Base-by-base conservation (phyloP, 2,329 filamentous ascomycete genomes). In the Paraphaeosphaeria sporulosa region DNA sequence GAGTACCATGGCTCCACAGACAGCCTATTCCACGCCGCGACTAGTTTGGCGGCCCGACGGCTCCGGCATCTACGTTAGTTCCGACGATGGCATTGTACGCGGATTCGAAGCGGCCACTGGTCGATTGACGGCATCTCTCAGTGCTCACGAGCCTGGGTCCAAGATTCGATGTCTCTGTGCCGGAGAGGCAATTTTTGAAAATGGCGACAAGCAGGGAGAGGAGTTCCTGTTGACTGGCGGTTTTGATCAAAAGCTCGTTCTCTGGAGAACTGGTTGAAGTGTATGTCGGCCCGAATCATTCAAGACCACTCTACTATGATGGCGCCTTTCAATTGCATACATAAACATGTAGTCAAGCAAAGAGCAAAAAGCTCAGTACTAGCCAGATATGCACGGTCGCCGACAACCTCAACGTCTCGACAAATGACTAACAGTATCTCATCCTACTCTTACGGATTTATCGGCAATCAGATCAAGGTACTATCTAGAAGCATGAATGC, bases 211-310 rank as follows among this genome's bases (percentile, higher is more conserved):
- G 30, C 46, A 46, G 64, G 66, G 51, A n/a, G 79, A 81, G 60
- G 87, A 89, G 72, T 81, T 83, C 73, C 68, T 89, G 56, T 79
- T 89, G 32, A 88, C 85, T 74, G 87, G 87, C 25, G 88, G 87
- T 1, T 90, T 89, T 74, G 87, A 90, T 76, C 86, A 86, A 68
- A 83, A 77, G 62, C 73, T 89, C 61, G 81, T 89, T 62, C 72
- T 89, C 36, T 89, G 87, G 87, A 64, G 53, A 38, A 23, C 55
- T 30, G 62, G 27, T 32, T 42, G 27, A 51, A 17, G 38, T 23
- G n/a, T n/a, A n/a, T n/a, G n/a, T 42, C 13, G 36, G 36, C 19
- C 3, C 21, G 49, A n/a, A 17, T 7, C 17, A 5, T 17, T 9
- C 3, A 21, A 9, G 36, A 42, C 2, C 15, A 47, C 15, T 15